Conservation (phyloP, 2,329 filamentous ascomycete genomes). For the Biscogniauxia sp. region DNA sequence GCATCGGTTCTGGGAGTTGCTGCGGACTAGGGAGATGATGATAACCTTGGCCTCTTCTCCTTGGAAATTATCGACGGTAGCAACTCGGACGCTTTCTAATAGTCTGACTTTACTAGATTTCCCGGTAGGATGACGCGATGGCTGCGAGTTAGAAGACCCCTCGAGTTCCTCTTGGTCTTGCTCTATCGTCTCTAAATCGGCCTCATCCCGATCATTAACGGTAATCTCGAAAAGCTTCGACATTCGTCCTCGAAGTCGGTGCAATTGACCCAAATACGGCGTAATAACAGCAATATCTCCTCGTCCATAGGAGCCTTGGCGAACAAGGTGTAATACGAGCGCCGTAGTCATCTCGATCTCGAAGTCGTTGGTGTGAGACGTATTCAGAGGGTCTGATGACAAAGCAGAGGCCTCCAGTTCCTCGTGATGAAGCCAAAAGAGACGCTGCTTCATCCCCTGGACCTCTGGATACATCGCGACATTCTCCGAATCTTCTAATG, state of each 20-base stretch:
- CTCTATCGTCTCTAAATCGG: constrained; percentile 46
- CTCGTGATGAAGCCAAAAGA: constrained; percentile 60
- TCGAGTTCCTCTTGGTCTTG: constrained; percentile 22
- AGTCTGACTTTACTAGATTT: constrained; percentile 40
- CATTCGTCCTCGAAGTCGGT: constrained; percentile 47
- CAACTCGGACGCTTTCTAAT: constrained; percentile 49
- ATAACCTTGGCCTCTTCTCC: constrained; percentile 73
- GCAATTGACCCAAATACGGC: constrained; percentile 58
- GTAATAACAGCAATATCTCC: constrained; percentile 70
- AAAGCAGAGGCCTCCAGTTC: constrained; percentile 28
- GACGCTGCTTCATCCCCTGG: constrained; percentile 44
- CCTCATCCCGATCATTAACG: constrained; percentile 60
- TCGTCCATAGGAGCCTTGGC: constrained; percentile 58
- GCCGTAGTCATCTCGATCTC: constrained; percentile 63
- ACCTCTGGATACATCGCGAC: constrained; percentile 41
- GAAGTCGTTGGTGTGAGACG: constrained; percentile 52
- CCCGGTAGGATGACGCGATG: constrained; percentile 2
- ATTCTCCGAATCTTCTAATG: constrained; percentile 45
- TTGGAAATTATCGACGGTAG: constrained; percentile 74
- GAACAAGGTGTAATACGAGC: constrained; percentile 62
- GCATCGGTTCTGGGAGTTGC: constrained; percentile 55
- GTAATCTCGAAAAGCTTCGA: constrained; percentile 55
- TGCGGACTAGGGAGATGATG: constrained; percentile 68
- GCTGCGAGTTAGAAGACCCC: neutral
- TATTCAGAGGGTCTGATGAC: constrained; percentile 23